Conservation (phyloP, 768 basidiomycete genomes). For the Amanita thiersii region DNA sequence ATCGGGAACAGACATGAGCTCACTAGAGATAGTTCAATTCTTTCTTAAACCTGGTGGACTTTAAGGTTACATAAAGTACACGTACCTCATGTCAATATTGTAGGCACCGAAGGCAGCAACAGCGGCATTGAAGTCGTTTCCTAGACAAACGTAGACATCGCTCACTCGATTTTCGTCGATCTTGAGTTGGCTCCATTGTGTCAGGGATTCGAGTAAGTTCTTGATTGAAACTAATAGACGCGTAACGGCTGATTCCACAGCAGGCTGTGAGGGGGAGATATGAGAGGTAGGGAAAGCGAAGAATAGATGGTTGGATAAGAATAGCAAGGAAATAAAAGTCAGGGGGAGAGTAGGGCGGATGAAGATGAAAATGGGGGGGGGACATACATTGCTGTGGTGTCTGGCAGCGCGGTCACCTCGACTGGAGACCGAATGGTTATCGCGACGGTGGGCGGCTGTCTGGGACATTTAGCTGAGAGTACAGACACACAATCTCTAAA, state of each 20-base stretch:
- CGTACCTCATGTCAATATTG: constrained; percentile 88
- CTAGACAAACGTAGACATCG: constrained; percentile 93
- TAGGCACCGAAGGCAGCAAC: constrained; percentile 81
- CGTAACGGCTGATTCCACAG: constrained; percentile 88
- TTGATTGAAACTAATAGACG: constrained; percentile 92
- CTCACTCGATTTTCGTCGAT: constrained; percentile 79
- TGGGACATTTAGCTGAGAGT: constrained; percentile 7
- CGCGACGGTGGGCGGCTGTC: constrained; percentile 8
- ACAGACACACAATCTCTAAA: background rate
- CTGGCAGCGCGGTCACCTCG: constrained; percentile 8
- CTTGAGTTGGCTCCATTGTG: constrained; percentile 70
- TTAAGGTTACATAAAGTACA: constrained; percentile 14
- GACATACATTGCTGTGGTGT: constrained; percentile 6
- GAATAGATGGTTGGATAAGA: constrained; percentile 20
- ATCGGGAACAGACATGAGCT: constrained; percentile 80
- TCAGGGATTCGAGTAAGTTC: constrained; percentile 84
- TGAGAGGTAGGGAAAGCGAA: constrained; percentile 1
- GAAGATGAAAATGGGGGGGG: constrained; percentile 5
- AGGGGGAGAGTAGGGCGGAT: constrained; percentile 8
- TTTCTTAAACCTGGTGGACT: no score
- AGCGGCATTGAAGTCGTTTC: constrained; percentile 95
- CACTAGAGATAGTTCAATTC: constrained; percentile 41
- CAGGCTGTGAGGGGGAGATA: constrained; percentile 37
- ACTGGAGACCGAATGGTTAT: constrained; percentile 5
- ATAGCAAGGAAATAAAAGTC: constrained; percentile 7